Base-by-base conservation (phyloP, 345 rosid genomes). In the Rhizophora mangle region DNA sequence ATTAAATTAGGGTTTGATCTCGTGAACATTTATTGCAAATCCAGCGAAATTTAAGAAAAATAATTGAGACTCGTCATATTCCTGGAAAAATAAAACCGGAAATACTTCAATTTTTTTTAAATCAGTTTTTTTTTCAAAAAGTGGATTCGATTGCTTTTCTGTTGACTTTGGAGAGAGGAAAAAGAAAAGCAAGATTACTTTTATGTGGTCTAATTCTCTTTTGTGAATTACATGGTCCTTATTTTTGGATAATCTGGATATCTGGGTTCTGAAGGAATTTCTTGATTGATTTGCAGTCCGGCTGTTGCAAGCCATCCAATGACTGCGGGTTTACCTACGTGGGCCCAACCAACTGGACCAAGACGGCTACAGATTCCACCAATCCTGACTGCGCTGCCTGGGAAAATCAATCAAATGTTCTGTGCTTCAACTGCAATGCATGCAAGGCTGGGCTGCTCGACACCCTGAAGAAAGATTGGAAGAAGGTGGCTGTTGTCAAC, bases 231-330 rank as follows among this genome's bases (percentile, higher is more conserved):
- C 26, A 19, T 6, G 37, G 2, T 1, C 3, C 1, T 1, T 29
- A 9, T 56, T 36, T 61, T 56, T 66, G 51, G 6, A 39, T 6
- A 39, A 29, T 10, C 11, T 10, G 16, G 47, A 39, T 16, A 11
- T 39, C 16, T 55, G 47, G 51, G 34, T 66, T 56, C 70, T 77
- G 56, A 77, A 57, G 62, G 21, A 34, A 7, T n/a, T 61, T 37
- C 26, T 6, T 26, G n/a, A 20, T 2, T 27, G 59, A 29, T 73
- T 29, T 72, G 74, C 87, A 94, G 93, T 86, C 97, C 71, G 97
- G 97, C 56, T 94, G 96, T 87, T 94, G 98, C 72, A 93, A 89
- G 85, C 96, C 97, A 21, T 79, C 97, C 4, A 77, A 80, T 63
- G 90, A 81, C 68, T 94, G 98, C 70, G 81, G 74, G 39, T 94